A percentile compares a stretch with the other conserved stretches of the same genome.
Conservation (phyloP, 2,329 filamentous ascomycete species). For the Nemania diffusa region DNA sequence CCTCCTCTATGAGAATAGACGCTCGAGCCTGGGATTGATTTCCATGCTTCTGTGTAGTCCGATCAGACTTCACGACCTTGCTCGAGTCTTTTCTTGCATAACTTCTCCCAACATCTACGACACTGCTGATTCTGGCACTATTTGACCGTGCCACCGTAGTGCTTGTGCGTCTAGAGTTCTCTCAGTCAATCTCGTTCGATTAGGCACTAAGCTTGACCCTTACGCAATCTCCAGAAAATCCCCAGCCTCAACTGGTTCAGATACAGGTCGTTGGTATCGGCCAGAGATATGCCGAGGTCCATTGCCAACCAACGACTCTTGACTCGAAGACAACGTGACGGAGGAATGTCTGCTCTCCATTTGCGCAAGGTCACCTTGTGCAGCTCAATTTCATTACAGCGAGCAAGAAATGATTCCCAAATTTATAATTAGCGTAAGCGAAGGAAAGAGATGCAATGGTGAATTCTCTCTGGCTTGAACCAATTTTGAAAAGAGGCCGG, state of each 20-base stretch:
- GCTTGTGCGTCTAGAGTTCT: not conserved
- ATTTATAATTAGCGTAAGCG: too few relatives aligned
- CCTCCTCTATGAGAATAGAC: constrained; percentile 10
- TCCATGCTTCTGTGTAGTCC: not conserved
- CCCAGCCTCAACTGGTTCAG: not conserved
- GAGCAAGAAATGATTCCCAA: not conserved
- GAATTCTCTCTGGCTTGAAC: not conserved
- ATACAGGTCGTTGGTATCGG: not conserved
- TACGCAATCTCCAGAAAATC: constrained; percentile 2
- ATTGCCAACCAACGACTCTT: not conserved
- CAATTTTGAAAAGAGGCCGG: not conserved
- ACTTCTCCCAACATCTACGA: not conserved
- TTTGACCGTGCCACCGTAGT: not conserved
- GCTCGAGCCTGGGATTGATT: not conserved
- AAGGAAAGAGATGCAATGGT: not conserved
- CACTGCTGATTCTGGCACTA: not conserved
- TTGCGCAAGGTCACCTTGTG: not conserved
- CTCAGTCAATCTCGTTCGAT: not conserved
- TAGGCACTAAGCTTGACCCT: not conserved
- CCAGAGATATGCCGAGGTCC: not conserved
- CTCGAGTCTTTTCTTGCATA: not conserved
- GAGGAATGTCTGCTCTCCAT: constrained; percentile 2
- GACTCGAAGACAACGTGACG: not conserved
- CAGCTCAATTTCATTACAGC: not conserved
- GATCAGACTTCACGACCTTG: not conserved